phyloP scores from a whole-genome alignment of 768 basidiomycete species.

The Myochromella boudieri region DNA sequence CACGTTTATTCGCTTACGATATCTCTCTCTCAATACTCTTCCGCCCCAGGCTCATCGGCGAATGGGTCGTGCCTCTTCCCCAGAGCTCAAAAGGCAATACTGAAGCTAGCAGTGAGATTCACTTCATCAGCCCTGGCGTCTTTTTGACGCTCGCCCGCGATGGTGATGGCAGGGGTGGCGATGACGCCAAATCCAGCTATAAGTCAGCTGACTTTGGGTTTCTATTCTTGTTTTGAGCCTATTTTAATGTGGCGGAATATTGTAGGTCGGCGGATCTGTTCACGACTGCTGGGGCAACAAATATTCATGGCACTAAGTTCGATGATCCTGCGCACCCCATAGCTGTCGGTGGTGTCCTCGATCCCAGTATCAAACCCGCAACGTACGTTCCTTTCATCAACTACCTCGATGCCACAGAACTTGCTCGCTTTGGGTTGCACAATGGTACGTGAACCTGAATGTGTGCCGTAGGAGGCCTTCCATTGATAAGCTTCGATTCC shows the following conservation, averaged over 20 bases:
- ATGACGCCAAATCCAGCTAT: slow-evolving; percentile 47
- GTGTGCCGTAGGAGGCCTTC: background rate
- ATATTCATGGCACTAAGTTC: slow-evolving; percentile 57
- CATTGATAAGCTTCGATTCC: background rate
- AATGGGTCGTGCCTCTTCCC: slow-evolving; percentile 62
- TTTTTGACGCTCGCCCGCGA: slow-evolving; percentile 64
- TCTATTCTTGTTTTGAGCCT: too few species aligned
- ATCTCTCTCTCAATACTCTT: slow-evolving; percentile 32
- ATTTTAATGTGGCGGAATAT: background rate
- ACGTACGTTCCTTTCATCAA: slow-evolving; percentile 57
- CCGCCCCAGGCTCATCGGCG: slow-evolving; percentile 46
- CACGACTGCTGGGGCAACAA: slow-evolving; percentile 55
- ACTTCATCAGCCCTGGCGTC: slow-evolving; percentile 49
- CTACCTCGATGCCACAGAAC: slow-evolving; percentile 50
- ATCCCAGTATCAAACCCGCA: slow-evolving; percentile 47
- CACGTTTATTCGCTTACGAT: slow-evolving; percentile 58
- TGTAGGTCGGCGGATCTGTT: slow-evolving; percentile 59
- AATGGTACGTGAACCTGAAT: slow-evolving; percentile 34
- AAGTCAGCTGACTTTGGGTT: slow-evolving; percentile 49
- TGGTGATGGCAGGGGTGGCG: slow-evolving; percentile 57
- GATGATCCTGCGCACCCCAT: slow-evolving; percentile 54
- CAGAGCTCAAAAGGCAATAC: slow-evolving; percentile 52
- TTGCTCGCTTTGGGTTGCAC: slow-evolving; percentile 63
- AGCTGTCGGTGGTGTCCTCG: slow-evolving; percentile 47
- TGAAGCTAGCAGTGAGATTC: slow-evolving; percentile 53